Evolutionary conservation across 1,284 basidiomycete species (phyloP).

Genomic region (Pascua guehoae): DNA sequence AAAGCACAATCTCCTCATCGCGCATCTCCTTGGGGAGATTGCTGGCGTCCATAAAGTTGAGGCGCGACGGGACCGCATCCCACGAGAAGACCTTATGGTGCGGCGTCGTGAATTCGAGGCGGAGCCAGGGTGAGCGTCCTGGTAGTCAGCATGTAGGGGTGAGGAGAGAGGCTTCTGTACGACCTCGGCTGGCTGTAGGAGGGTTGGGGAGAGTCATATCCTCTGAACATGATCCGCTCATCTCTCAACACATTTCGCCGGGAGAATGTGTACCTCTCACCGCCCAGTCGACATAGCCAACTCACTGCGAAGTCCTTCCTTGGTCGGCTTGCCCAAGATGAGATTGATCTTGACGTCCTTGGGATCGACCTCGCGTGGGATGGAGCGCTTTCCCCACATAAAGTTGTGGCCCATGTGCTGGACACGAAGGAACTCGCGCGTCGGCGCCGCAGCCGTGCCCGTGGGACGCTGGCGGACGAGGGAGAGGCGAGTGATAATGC

Average conservation of each 20-base stretch:
- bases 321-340: conserved; percentile 2
- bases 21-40: not conserved
- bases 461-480: conserved; percentile 8
- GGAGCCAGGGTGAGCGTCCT: not conserved
- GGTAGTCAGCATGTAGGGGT: not conserved
- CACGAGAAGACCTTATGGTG: conserved; percentile 3
- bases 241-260: too few species aligned
- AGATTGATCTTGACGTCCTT: conserved; percentile 4
- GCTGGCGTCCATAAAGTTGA: conserved; percentile 12
- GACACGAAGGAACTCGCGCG: conserved; percentile 11
- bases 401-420: conserved; percentile 8
- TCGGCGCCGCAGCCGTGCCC: not conserved
- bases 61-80: conserved; percentile 11
- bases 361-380: conserved; percentile 10
- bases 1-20: conserved; percentile 12
- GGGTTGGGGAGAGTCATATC: too few species aligned
- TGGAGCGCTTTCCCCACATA: not conserved
- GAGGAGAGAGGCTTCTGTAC: too few species aligned
- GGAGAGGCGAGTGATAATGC: conserved; percentile 14
- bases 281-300: not conserved
- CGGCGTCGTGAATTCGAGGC: not conserved
- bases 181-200: too few species aligned
- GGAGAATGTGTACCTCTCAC: too few species aligned
- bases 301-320: conserved; percentile 4
- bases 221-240: too few species aligned